Evolutionary conservation across 306 rosid genomes (phyloP), one percentile per base, ranked within the genome.

Genomic region (Begonia masoniana): DNA sequence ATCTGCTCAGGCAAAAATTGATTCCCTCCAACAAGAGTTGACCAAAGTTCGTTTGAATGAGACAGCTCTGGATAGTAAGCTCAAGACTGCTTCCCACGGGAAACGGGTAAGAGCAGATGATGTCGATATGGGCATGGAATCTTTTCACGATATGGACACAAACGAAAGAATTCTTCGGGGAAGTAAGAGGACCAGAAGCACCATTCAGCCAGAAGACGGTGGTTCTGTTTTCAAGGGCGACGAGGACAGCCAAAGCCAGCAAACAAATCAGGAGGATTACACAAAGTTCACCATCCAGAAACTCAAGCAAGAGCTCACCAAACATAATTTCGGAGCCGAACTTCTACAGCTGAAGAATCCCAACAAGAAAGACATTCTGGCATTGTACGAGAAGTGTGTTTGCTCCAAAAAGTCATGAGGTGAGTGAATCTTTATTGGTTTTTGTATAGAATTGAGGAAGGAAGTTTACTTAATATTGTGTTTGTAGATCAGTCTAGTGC

Each of bases 221-320:
- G 95, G 95, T 54, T 91, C 99, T 0, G 51, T 66, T 67, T 91
- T 74, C 59, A 73, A 57, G 62, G 96, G 86, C n/a, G 75, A 73
- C 6, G 94, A 81, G 24, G 94, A 85, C n/a, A 74, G 64, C 56
- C 67, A 63, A n/a, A 79, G 99, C 56, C 92, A 75, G 73, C 86
- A 72, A 56, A 63, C 75, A 10, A 79, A 69, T 35, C 68, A 72
- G 57, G 96, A 81, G 54, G 96, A 92, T 41, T 77, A 83, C 57
- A 92, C 64, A 11, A 92, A 70, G 74, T 83, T 92, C 69, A 92
- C 99, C 0, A n/a, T 86, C 10, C 82, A 63, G 70, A 81, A 76
- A 68, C 92, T 92, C 13, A 92, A 83, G 81, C 96, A 83, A 65
- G 99, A 92, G 60, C 86, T 92, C 43, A 92, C 99, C 17, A 86